Evolutionary conservation across 2,329 filamentous ascomycete species (phyloP).

Genomic region (Grosmannia serpens): DNA sequence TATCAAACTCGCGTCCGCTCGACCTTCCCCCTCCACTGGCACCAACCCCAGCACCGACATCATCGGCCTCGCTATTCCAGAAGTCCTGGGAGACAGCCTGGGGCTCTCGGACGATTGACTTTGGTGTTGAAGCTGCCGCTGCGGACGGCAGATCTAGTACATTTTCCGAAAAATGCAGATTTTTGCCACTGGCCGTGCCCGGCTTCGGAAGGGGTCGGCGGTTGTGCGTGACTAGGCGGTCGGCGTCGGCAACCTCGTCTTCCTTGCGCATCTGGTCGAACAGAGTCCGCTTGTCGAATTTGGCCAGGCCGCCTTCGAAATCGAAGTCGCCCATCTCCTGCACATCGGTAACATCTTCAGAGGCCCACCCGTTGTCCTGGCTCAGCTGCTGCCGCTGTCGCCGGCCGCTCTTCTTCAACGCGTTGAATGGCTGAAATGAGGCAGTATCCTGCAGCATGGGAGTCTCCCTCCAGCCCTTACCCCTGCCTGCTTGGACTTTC

Average conservation of each 20-base stretch:
- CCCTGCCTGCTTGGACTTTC: slow-evolving; percentile 19
- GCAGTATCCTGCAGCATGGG: slow-evolving; percentile 48
- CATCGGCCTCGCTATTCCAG: slow-evolving; percentile 68
- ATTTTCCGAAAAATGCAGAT: slow-evolving; percentile 83
- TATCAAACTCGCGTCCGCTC: slow-evolving; percentile 39
- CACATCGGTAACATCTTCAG: slow-evolving; percentile 89
- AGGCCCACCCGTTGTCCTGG: slow-evolving; percentile 76
- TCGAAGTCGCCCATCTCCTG: slow-evolving; percentile 92
- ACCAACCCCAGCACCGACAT: slow-evolving; percentile 18
- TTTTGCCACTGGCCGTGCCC: slow-evolving; percentile 71
- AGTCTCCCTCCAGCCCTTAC: slow-evolving; percentile 48
- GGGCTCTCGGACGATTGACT: slow-evolving; percentile 18
- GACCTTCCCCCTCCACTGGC: slow-evolving; percentile 31
- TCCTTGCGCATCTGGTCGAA: slow-evolving; percentile 88
- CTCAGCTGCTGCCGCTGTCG: slow-evolving; percentile 21
- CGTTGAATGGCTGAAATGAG: slow-evolving; percentile 51
- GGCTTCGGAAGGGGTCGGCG: slow-evolving; percentile 49
- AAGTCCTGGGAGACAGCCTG: slow-evolving; percentile 32
- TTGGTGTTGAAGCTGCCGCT: slow-evolving; percentile 19
- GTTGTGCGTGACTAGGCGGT: slow-evolving; percentile 85
- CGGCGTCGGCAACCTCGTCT: slow-evolving; percentile 78
- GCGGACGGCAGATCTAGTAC: slow-evolving; percentile 56
- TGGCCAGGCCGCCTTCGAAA: slow-evolving; percentile 77
- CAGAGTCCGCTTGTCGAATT: slow-evolving; percentile 86
- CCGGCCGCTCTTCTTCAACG: slow-evolving; percentile 44